A percentile compares a stretch with the other conserved stretches of the same genome.
These are phyloP conservation scores for Cutaneotrichosporon sp. DNA, from an alignment of 1,284 basidiomycete species.

Conservation along the genomic window DNA sequence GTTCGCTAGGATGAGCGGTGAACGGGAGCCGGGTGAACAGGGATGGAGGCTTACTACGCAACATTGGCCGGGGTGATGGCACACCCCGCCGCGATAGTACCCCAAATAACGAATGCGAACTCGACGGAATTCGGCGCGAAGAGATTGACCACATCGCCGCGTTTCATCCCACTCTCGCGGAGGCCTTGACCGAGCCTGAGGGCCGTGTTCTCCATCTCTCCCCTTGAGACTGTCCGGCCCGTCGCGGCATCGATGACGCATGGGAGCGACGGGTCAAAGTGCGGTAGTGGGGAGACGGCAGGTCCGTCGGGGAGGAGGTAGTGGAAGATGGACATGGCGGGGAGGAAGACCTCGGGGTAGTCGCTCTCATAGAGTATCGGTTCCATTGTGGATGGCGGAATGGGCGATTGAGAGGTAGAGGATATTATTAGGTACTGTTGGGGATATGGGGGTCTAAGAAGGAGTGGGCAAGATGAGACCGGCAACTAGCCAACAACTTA, in stretches of 20 bases:
- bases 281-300: slow-evolving; percentile 13
- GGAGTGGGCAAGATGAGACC: too few species aligned
- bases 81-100: slow-evolving; percentile 51
- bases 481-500: too few species aligned
- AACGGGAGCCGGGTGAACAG: background rate
- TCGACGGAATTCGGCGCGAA: slow-evolving; percentile 60
- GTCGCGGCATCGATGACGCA: slow-evolving; percentile 69
- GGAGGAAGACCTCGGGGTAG: slow-evolving; percentile 14
- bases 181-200: slow-evolving; percentile 62
- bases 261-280: slow-evolving; percentile 44
- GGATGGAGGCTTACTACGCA: slow-evolving; percentile 26
- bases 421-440: too few species aligned
- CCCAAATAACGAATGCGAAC: slow-evolving; percentile 65
- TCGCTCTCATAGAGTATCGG: slow-evolving; percentile 18
- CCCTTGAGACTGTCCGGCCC: slow-evolving; percentile 61
- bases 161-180: slow-evolving; percentile 33
- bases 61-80: slow-evolving; percentile 45
- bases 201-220: slow-evolving; percentile 59
- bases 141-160: slow-evolving; percentile 43
- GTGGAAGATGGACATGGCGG: slow-evolving; percentile 12
- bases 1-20: slow-evolving; percentile 21
- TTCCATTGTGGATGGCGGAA: background rate
- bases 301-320: slow-evolving; percentile 15
- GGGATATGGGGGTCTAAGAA: too few species aligned
- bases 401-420: too few species aligned